These are phyloP conservation scores for Starmera dryadoides DNA, from an alignment of 805 yeast species.

Conservation along the genomic window DNA sequence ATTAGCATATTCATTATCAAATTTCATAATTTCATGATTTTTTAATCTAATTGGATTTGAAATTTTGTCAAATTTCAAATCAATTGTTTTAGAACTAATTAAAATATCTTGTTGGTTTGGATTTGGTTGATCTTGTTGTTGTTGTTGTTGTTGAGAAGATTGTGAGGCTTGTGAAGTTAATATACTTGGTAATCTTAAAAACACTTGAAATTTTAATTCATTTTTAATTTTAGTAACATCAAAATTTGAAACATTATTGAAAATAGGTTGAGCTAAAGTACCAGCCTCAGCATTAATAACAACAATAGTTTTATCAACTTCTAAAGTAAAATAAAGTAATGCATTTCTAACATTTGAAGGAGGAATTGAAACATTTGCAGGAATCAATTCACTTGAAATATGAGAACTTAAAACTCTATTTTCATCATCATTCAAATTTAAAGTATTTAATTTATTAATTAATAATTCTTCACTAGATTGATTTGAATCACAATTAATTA, in stretches of 20 bases:
- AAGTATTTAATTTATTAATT: conserved; percentile 11
- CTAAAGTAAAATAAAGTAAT: conserved; percentile 78
- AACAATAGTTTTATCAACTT: conserved; percentile 91
- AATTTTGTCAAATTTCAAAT: conserved; percentile 44
- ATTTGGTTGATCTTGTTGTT: conserved; percentile 22
- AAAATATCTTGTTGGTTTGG: conserved; percentile 50
- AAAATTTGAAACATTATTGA: conserved; percentile 86
- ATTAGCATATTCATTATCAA: conserved; percentile 24
- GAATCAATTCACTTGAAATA: conserved; percentile 28
- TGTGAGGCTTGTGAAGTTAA: conserved; percentile 37
- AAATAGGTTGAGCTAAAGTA: conserved; percentile 66
- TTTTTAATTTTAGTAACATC: conserved; percentile 69
- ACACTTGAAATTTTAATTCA: conserved; percentile 67
- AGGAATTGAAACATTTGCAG: conserved; percentile 50
- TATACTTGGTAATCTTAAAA: conserved; percentile 67
- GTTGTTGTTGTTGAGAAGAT: not conserved
- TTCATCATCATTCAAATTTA: conserved; percentile 17
- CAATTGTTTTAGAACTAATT: conserved; percentile 63
- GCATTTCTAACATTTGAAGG: conserved; percentile 51
- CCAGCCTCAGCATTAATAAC: conserved; percentile 84
- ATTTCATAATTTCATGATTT: conserved; percentile 53
- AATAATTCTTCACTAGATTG: conserved; percentile 11
- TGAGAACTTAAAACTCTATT: conserved; percentile 22
- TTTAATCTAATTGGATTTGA: conserved; percentile 49
- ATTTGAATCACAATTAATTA: conserved; percentile 49